Conservation (phyloP, 2,329 filamentous ascomycete species). For the Diaporthe sp. region DNA sequence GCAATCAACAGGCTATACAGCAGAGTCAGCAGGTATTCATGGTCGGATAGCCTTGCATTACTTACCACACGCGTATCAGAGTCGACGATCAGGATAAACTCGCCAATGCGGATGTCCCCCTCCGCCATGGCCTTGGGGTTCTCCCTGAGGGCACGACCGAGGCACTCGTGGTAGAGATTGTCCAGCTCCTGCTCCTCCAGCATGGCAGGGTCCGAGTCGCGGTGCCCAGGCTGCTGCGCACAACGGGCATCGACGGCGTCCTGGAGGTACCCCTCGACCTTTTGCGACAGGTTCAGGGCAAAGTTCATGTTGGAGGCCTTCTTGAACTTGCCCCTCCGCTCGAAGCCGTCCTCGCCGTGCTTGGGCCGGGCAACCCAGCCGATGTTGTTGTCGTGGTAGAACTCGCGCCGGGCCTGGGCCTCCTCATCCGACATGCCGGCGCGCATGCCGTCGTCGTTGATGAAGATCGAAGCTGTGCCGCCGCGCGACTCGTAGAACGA, state of each 20-base stretch:
- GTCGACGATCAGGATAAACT: slow-evolving; percentile 77
- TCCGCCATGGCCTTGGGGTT: slow-evolving; percentile 62
- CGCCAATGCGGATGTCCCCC: slow-evolving; percentile 72
- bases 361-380: slow-evolving; percentile 63
- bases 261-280: slow-evolving; percentile 72
- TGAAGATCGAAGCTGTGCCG: slow-evolving; percentile 56
- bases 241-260: slow-evolving; percentile 51
- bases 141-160: slow-evolving; percentile 66
- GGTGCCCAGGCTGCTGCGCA: slow-evolving; percentile 18
- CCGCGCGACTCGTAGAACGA: slow-evolving; percentile 63
- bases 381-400: slow-evolving; percentile 64
- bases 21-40: neutral
- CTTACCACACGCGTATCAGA: slow-evolving; percentile 74
- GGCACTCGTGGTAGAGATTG: slow-evolving; percentile 63
- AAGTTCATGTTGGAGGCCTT: slow-evolving; percentile 85
- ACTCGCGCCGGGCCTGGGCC: slow-evolving; percentile 58
- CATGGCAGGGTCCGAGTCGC: slow-evolving; percentile 38
- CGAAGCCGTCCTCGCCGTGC: slow-evolving; percentile 62
- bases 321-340: slow-evolving; percentile 76
- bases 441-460: slow-evolving; percentile 76
- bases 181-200: slow-evolving; percentile 59
- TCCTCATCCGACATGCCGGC: slow-evolving; percentile 59
- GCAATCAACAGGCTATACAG: slow-evolving; percentile 68
- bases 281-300: slow-evolving; percentile 71
- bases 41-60: neutral